Percentiles rank a stretch among this genome's conserved stretches.
These are phyloP conservation scores for Trichoderma asperellum DNA, from an alignment of 2,329 filamentous ascomycete genomes.

Conservation along the genomic window DNA sequence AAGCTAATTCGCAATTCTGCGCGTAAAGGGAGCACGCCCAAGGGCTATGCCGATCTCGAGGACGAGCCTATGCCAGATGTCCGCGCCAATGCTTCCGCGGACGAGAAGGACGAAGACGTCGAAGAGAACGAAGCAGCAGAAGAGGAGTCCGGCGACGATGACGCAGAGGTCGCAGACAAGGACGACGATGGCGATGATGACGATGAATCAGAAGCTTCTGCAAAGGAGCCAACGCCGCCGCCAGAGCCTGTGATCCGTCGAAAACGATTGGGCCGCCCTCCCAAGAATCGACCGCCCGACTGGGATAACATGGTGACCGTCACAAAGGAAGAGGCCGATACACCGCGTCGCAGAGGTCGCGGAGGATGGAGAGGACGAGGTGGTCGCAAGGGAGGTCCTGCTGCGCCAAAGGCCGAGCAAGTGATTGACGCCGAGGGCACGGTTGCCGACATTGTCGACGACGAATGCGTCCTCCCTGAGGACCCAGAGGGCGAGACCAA, in stretches of 20 bases:
- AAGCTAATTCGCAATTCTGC: constrained; percentile 41
- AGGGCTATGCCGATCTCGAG: constrained; percentile 47
- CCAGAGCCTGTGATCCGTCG: constrained; percentile 69
- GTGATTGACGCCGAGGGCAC: constrained; percentile 94
- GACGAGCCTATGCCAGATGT: constrained; percentile 47
- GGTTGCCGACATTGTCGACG: constrained; percentile 84
- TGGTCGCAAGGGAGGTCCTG: constrained; percentile 68
- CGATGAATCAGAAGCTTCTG: constrained; percentile 46
- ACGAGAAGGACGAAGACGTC: constrained; percentile 39
- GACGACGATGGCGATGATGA: constrained; percentile 51
- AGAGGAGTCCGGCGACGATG: constrained; percentile 37
- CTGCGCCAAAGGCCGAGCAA: constrained; percentile 78
- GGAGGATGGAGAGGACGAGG: constrained; percentile 72
- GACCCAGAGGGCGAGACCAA: constrained; percentile 90
- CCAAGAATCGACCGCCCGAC: constrained; percentile 81
- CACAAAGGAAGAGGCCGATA: constrained; percentile 58
- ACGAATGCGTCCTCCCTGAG: constrained; percentile 87
- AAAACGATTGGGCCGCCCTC: constrained; percentile 81
- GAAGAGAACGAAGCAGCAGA: constrained; percentile 53
- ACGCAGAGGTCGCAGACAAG: constrained; percentile 52
- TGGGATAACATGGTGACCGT: constrained; percentile 69
- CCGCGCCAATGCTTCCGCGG: constrained; percentile 30
- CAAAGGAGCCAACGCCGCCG: constrained; percentile 58
- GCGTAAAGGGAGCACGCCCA: constrained; percentile 48
- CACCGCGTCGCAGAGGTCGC: constrained; percentile 67